These are phyloP conservation scores for Trichomonascaceae sp. DNA, from an alignment of 1,139 yeast genomes.

Conservation along the genomic window DNA sequence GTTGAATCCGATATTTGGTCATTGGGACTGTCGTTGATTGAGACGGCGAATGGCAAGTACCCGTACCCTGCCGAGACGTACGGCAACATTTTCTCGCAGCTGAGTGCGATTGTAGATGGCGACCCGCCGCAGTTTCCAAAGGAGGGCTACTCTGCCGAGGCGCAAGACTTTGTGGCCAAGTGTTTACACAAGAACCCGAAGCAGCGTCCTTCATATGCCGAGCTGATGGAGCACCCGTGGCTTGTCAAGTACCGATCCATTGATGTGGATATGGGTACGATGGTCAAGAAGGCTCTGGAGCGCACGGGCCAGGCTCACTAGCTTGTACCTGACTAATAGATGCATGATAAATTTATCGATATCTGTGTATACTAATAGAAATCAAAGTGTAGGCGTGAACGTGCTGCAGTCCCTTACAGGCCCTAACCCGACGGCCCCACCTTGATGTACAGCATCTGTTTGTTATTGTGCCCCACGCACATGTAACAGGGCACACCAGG, in stretches of 20 bases:
- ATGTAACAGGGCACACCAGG: too few relatives aligned
- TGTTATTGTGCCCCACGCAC: too few relatives aligned
- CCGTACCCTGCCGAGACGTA: conserved; percentile 95
- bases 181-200: conserved; percentile 77
- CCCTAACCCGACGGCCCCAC: too few relatives aligned
- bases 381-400: neutral
- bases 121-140: conserved; percentile 71
- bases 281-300: conserved; percentile 21
- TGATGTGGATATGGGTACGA: conserved; percentile 32
- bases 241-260: conserved; percentile 30
- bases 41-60: conserved; percentile 79
- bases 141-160: conserved; percentile 51
- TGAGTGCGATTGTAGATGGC: conserved; percentile 93
- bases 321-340: too few relatives aligned
- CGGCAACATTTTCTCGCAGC: conserved; percentile 78
- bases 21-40: conserved; percentile 75
- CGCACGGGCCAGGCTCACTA: too few relatives aligned
- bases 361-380: conserved; percentile 1
- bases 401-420: too few relatives aligned
- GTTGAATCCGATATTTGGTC: conserved; percentile 98
- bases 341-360: conserved; percentile 1
- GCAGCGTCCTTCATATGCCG: conserved; percentile 69
- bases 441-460: too few relatives aligned
- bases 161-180: conserved; percentile 64
- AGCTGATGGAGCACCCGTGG: conserved; percentile 75